Evolutionary conservation across 139 green algal genomes (phyloP).

Genomic region (Chlamydomonas sp.): DNA sequence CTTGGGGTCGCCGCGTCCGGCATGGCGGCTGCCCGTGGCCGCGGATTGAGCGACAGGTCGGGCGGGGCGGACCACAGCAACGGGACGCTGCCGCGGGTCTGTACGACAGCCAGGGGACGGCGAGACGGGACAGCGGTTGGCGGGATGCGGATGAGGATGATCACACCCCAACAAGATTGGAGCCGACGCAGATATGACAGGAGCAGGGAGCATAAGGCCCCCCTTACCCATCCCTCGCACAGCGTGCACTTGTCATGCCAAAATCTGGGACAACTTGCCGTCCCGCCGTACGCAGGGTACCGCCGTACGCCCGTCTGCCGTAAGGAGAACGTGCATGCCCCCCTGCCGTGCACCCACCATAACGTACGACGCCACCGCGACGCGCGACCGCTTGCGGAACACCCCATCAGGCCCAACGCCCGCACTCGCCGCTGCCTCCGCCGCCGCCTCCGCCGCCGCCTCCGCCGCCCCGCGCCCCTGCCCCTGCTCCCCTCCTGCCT

Average conservation of each 20-base stretch:
- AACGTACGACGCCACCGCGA: conserved; percentile 7
- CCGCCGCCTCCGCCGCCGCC: neutral
- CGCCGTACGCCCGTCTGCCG: too few relatives aligned
- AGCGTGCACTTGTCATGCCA: too few relatives aligned
- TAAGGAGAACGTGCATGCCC: too few relatives aligned
- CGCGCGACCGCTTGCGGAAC: neutral
- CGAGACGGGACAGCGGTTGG: neutral
- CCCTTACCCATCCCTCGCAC: neutral
- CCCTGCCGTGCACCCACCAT: neutral
- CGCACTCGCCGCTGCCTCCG: neutral
- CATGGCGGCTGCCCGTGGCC: neutral
- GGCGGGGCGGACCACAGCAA: neutral
- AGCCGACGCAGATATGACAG: neutral
- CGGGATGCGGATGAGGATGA: neutral
- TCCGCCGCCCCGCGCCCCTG: neutral
- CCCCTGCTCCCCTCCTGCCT: neutral
- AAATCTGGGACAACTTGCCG: too few relatives aligned
- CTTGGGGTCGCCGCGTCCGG: too few relatives aligned
- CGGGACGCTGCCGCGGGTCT: conserved; percentile 1
- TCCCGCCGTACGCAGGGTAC: too few relatives aligned
- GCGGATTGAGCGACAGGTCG: neutral
- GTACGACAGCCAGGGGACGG: neutral
- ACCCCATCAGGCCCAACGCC: neutral
- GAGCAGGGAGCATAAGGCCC: too few relatives aligned
- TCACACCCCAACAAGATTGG: neutral